These are phyloP conservation scores for Elsinoe fawcettii DNA, from an alignment of 2,329 filamentous ascomycete genomes.

Conservation along the genomic window DNA sequence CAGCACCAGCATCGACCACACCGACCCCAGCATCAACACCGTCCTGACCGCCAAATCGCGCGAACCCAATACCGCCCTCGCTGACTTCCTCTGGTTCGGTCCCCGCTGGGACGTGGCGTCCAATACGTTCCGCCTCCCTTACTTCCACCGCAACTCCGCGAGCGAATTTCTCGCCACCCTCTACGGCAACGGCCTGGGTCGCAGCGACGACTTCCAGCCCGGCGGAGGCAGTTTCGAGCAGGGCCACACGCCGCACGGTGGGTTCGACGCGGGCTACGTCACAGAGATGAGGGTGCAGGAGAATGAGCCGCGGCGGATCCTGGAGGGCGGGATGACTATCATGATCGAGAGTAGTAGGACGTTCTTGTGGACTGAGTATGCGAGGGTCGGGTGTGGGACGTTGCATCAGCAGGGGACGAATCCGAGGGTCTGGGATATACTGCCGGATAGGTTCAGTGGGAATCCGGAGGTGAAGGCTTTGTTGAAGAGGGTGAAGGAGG, in stretches of 20 bases:
- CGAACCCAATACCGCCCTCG: conserved; percentile 31
- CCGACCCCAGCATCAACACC: conserved; percentile 33
- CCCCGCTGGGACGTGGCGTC: conserved; percentile 34
- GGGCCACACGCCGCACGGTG: conserved; percentile 33
- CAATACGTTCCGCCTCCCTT: conserved; percentile 34
- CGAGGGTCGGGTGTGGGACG: conserved; percentile 29
- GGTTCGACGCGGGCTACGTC: conserved; percentile 39
- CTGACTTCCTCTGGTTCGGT: conserved; percentile 34
- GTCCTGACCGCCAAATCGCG: conserved; percentile 33
- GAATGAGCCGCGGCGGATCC: conserved; percentile 36
- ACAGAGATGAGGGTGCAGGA: conserved; percentile 39
- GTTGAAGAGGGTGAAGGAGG: conserved; percentile 22
- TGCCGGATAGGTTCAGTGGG: conserved; percentile 32
- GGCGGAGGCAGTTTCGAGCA: conserved; percentile 33
- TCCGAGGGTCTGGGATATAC: conserved; percentile 33
- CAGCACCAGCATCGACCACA: conserved; percentile 34
- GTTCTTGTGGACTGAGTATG: conserved; percentile 34
- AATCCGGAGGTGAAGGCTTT: conserved; percentile 31
- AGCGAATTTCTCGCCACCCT: conserved; percentile 33
- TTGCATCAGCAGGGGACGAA: conserved; percentile 31
- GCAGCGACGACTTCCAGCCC: conserved; percentile 37
- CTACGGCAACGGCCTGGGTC: conserved; percentile 32
- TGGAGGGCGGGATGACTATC: conserved; percentile 34
- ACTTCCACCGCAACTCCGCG: conserved; percentile 34
- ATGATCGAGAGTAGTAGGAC: conserved; percentile 34